A percentile compares a stretch with the other conserved stretches of the same genome.
phyloP scores from a whole-genome alignment of 768 basidiomycete species.

The Tylopilus sp. region DNA sequence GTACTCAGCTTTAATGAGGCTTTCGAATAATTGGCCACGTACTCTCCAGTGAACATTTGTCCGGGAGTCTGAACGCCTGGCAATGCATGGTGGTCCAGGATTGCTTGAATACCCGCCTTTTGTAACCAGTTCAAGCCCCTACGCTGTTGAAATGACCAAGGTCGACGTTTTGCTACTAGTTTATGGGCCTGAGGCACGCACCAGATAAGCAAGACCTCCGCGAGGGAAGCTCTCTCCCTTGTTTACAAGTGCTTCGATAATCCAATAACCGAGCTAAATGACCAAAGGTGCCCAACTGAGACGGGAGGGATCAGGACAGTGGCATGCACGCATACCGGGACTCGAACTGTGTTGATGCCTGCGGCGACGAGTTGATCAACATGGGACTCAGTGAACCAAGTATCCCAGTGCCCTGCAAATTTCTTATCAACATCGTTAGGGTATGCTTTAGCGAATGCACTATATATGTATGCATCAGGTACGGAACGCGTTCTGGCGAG shows the following conservation, averaged over 20 bases:
- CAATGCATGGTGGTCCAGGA: constrained; percentile 68
- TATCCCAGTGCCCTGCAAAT: constrained; percentile 65
- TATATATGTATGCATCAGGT: constrained; percentile 23
- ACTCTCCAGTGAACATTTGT: constrained; percentile 72
- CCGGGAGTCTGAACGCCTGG: constrained; percentile 62
- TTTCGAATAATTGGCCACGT: constrained; percentile 10
- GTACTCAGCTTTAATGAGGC: constrained; percentile 1
- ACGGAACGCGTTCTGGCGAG: too few species aligned
- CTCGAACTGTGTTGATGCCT: constrained; percentile 73
- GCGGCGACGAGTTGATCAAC: constrained; percentile 48
- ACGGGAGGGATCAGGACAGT: not conserved
- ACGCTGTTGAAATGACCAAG: constrained; percentile 38
- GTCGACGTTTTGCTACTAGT: not conserved
- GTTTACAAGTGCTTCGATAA: constrained; percentile 69
- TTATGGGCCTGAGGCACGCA: constrained; percentile 28
- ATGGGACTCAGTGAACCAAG: constrained; percentile 69
- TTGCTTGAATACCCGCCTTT: constrained; percentile 59
- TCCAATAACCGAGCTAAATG: constrained; percentile 75
- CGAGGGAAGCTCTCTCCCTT: constrained; percentile 63
- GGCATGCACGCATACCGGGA: constrained; percentile 52
- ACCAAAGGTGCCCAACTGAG: not conserved
- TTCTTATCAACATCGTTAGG: constrained; percentile 48
- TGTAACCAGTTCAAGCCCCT: constrained; percentile 59
- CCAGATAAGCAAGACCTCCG: constrained; percentile 66
- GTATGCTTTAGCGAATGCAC: constrained; percentile 57